Base-by-base conservation (phyloP, 2,329 filamentous ascomycete species). In the Sporothrix phasma region DNA sequence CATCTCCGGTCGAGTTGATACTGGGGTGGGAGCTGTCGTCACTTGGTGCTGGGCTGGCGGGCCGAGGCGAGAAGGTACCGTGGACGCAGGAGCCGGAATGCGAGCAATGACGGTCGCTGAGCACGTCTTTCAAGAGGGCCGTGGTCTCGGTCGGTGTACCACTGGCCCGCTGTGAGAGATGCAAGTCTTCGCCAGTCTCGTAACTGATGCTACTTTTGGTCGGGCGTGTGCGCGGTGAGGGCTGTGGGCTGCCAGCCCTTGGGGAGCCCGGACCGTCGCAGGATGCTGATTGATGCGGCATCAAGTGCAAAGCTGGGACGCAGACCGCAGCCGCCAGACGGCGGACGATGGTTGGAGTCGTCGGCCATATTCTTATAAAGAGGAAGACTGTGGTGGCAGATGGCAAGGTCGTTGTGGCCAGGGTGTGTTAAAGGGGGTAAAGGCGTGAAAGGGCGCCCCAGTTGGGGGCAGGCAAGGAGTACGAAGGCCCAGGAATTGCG, bases 21-120 rank as follows among this genome's bases (percentile, higher is more conserved):
- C 61, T 73, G 62, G 68, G 73, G 24, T 69, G 72, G 34, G 69
- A 70, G 64, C 71, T 71, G 17, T 69, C 67, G 43, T 72, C 72
- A 51, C 74, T 77, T 39, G 73, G 70, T 8, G 73, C 68, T 3
- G 80, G 79, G 59, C 81, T 84, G 53, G 76, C 76, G 0, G 88
- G 81, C 43, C 85, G 78, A 1, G 89, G 87, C 49, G 89, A 91
- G 71, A 92, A 90, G 17, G 88, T 89, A 69, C 89, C 90, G 76
- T 94, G 88, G 70, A 82, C 81, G 77, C 87, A 90, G 62, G 74
- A 73, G 22, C 79, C 80, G 10, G 78, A 74, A 68, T 82, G 79
- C 5, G 74, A 75, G 37, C 69, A 73, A 43, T 77, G 74, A 64
- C 69, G 69, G 63, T 74, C 70, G 64, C 76, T 68, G 46, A 74